Conservation (phyloP, 192 early-diverging fungal species). For the Geranomyces michiganensis region DNA sequence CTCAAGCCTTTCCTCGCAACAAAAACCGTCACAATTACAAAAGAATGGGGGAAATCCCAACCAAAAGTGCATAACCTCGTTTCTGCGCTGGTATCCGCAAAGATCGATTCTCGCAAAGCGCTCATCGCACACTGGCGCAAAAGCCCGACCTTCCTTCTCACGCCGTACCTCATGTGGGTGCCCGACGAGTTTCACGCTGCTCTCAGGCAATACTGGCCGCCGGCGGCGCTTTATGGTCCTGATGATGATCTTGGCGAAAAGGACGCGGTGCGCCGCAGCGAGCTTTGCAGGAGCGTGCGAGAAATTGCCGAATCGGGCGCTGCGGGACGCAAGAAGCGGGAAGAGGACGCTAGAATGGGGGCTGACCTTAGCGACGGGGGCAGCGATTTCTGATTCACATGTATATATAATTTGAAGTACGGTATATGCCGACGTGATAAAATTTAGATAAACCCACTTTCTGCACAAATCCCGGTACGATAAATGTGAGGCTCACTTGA, state of each 20-base stretch:
- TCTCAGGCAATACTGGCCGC: slow-evolving; percentile 47
- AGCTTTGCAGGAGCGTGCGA: slow-evolving; percentile 33
- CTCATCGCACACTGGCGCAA: slow-evolving; percentile 48
- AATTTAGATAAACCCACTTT: no score
- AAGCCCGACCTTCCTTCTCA: slow-evolving; percentile 40
- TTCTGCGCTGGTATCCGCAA: slow-evolving; percentile 28
- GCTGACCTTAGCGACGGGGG: slow-evolving; percentile 18
- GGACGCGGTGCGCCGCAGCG: slow-evolving; percentile 40
- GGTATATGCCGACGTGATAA: no score
- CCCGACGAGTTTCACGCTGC: slow-evolving; percentile 48
- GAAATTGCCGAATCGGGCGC: slow-evolving; percentile 23
- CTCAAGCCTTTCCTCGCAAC: slow-evolving; percentile 43
- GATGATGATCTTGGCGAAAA: slow-evolving; percentile 30
- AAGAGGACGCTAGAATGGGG: background rate
- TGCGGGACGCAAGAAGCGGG: slow-evolving; percentile 19
- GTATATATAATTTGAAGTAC: no score
- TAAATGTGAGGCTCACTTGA: no score
- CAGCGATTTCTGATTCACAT: slow-evolving; percentile 22
- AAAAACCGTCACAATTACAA: slow-evolving; percentile 50
- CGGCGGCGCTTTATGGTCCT: slow-evolving; percentile 10
- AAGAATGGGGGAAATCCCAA: slow-evolving; percentile 49
- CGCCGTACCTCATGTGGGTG: slow-evolving; percentile 46
- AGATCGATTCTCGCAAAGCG: slow-evolving; percentile 26
- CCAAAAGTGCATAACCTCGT: slow-evolving; percentile 42
- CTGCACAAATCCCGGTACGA: no score